Evolutionary conservation across 345 rosid species (phyloP).

Genomic region (Citrus maxima): DNA sequence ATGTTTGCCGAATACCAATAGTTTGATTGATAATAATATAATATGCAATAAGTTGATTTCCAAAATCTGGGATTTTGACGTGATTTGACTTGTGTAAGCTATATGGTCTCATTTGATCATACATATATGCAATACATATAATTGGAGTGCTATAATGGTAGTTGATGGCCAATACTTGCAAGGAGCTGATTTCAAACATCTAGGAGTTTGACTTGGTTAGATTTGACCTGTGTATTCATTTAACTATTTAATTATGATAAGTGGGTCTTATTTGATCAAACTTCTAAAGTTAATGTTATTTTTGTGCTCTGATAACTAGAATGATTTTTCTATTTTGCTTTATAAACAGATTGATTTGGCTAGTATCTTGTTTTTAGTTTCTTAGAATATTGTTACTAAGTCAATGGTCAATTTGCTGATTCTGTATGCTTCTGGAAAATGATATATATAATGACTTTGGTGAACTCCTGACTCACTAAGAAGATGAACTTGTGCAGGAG

Average conservation of each 20-base stretch:
- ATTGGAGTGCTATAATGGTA: not conserved
- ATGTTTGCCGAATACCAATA: not conserved
- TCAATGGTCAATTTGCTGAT: constrained; percentile 4
- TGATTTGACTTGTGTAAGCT: not conserved
- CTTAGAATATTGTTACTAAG: not conserved
- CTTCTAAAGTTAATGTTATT: not conserved
- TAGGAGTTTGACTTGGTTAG: not conserved
- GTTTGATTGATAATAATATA: not conserved
- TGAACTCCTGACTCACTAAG: constrained; percentile 21
- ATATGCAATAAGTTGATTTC: not conserved
- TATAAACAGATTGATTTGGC: not conserved
- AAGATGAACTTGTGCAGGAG: constrained; percentile 47
- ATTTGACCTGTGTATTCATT: not conserved
- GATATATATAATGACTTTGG: constrained; percentile 10
- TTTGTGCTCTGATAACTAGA: not conserved
- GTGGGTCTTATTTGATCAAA: not conserved
- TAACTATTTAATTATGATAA: not conserved
- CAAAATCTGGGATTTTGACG: not conserved
- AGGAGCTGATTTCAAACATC: not conserved
- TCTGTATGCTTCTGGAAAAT: constrained; percentile 10
- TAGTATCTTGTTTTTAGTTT: not conserved
- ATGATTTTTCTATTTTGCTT: not conserved
- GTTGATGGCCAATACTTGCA: not conserved
- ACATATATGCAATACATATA: not conserved
- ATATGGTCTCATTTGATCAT: not conserved